These are phyloP conservation scores for Aureobasidium zeae DNA, from an alignment of 2,329 filamentous ascomycete genomes.

Conservation along the genomic window DNA sequence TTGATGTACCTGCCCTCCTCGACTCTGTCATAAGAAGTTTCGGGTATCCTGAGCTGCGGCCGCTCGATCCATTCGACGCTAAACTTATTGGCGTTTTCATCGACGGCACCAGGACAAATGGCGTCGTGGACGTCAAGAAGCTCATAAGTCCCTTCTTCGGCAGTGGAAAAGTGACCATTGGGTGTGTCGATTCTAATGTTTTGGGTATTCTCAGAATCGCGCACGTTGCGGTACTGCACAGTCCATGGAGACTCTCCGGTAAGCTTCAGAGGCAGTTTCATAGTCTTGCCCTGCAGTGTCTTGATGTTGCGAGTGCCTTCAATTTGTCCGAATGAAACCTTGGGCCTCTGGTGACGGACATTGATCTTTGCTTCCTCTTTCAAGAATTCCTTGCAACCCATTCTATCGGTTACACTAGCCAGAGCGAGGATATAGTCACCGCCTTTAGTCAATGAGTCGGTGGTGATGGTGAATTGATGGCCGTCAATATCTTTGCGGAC, in stretches of 20 bases:
- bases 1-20: constrained; percentile 55
- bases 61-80: constrained; percentile 77
- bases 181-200: constrained; percentile 17
- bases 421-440: constrained; percentile 85
- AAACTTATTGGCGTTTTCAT: constrained; percentile 64
- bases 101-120: constrained; percentile 73
- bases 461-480: constrained; percentile 61
- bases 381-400: constrained; percentile 75
- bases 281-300: constrained; percentile 64
- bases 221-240: constrained; percentile 55
- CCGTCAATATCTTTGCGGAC: constrained; percentile 54
- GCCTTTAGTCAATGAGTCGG: constrained; percentile 63
- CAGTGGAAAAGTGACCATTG: constrained; percentile 26
- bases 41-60: constrained; percentile 55
- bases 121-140: constrained; percentile 68
- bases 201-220: constrained; percentile 28
- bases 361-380: constrained; percentile 78
- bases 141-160: constrained; percentile 59
- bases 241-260: constrained; percentile 81
- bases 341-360: constrained; percentile 80
- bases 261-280: constrained; percentile 72
- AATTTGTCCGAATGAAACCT: constrained; percentile 74
- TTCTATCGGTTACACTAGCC: constrained; percentile 75
- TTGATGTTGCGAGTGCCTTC: constrained; percentile 68
- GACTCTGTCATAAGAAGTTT: constrained; percentile 50